Conservation (phyloP, 1,139 yeast species). For the Candida buenavistaensis region DNA sequence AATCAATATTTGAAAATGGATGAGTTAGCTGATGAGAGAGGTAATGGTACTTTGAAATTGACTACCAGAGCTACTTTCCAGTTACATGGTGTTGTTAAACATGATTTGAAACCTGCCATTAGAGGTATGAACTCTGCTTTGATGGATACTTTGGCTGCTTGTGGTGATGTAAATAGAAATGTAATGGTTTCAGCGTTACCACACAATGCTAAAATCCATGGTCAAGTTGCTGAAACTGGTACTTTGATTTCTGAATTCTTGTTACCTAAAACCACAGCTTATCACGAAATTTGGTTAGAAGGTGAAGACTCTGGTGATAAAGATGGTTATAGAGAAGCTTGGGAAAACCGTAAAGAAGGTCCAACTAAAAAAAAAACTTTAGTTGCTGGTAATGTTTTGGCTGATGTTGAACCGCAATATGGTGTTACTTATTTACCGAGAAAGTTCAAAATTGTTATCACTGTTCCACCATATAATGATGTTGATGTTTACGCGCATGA, state of each 20-base stretch:
- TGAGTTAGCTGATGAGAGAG: constrained; percentile 76
- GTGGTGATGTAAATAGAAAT: constrained; percentile 98
- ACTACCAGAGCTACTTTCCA: constrained; percentile 98
- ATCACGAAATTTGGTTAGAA: constrained; percentile 95
- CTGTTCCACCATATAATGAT: constrained; percentile 96
- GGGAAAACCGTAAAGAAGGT: constrained; percentile 73
- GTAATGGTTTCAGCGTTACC: constrained; percentile 92
- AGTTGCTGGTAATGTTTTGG: constrained; percentile 85
- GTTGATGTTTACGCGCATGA: constrained; percentile 97
- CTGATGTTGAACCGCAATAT: constrained; percentile 83
- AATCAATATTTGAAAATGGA: constrained; percentile 86
- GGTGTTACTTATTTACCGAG: constrained; percentile 90
- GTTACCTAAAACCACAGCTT: constrained; percentile 90
- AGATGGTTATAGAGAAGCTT: constrained; percentile 65
- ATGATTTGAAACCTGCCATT: constrained; percentile 83
- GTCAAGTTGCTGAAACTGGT: constrained; percentile 67
- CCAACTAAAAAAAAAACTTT: constrained; percentile 78
- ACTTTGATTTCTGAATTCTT: constrained; percentile 73
- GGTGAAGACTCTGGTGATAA: constrained; percentile 78
- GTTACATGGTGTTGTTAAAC: constrained; percentile 92
- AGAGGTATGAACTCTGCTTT: constrained; percentile 90
- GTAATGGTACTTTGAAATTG: constrained; percentile 91
- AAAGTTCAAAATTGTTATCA: constrained; percentile 91
- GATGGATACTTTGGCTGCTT: constrained; percentile 94
- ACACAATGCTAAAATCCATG: constrained; percentile 76